Evolutionary conservation across 176 grass and related monocot species (phyloP).

Genomic region (Musa itinerans): DNA sequence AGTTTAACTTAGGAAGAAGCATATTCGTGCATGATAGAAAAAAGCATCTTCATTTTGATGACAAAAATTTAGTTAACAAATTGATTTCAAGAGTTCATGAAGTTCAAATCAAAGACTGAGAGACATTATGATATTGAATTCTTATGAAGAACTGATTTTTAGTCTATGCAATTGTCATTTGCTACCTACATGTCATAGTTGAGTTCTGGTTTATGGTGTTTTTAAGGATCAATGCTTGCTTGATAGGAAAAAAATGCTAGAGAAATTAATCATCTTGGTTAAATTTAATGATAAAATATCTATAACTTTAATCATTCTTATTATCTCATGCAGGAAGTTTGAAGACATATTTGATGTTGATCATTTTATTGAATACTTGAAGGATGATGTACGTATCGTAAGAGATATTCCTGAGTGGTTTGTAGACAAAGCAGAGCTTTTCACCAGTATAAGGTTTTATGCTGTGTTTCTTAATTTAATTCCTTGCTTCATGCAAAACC

Average conservation of each 20-base stretch:
- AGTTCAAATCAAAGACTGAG: too few species aligned
- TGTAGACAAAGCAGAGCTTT: conserved; percentile 88
- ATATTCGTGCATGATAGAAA: background rate
- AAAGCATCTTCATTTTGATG: too few species aligned
- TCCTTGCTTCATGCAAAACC: background rate
- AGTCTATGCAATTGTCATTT: background rate
- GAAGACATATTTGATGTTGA: conserved; percentile 99
- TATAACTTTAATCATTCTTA: background rate
- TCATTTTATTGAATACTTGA: conserved; percentile 95
- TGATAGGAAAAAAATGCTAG: background rate
- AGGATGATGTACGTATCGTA: conserved; percentile 86
- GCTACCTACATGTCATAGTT: background rate
- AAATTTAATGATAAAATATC: background rate
- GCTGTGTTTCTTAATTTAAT: conserved; percentile 10
- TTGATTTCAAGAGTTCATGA: background rate
- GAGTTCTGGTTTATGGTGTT: background rate
- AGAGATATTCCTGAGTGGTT: conserved; percentile 96
- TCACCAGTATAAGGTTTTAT: conserved; percentile 91
- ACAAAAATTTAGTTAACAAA: too few species aligned
- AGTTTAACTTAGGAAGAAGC: background rate
- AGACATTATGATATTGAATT: too few species aligned
- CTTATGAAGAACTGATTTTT: background rate
- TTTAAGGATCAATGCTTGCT: background rate
- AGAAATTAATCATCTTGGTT: background rate
- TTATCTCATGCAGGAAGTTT: conserved; percentile 69